A percentile compares a stretch with the other conserved stretches of the same genome.
Conservation (phyloP, 192 early-diverging fungal genomes). For the Backusella luteola region DNA sequence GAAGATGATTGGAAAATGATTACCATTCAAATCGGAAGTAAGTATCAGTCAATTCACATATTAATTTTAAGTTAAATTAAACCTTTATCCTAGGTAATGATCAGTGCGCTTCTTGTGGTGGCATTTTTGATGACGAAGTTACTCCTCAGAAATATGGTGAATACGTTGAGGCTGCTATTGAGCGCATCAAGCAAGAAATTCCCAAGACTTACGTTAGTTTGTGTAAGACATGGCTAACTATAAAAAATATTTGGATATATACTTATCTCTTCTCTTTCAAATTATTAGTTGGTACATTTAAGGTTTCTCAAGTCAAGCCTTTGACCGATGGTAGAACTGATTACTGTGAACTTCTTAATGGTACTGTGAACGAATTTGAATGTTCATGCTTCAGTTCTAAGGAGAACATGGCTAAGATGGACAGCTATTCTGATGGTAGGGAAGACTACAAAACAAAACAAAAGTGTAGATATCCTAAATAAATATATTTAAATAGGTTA, state of each 20-base stretch:
- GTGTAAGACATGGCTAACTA: conserved; percentile 2
- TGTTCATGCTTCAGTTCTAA: conserved; percentile 15
- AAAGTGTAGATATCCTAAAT: neutral
- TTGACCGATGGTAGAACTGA: conserved; percentile 14
- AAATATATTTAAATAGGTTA: conserved; percentile 9
- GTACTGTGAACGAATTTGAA: conserved; percentile 12
- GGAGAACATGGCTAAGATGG: conserved; percentile 14
- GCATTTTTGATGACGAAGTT: neutral
- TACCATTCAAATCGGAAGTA: conserved; percentile 28
- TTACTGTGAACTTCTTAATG: conserved; percentile 15
- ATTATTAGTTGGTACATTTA: conserved; percentile 20
- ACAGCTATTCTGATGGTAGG: conserved; percentile 18
- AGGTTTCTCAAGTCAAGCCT: conserved; percentile 23
- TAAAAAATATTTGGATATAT: neutral
- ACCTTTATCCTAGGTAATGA: conserved; percentile 16
- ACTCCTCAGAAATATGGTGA: conserved; percentile 8
- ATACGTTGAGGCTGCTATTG: conserved; percentile 15
- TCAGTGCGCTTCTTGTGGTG: conserved; percentile 20
- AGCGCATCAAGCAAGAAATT: conserved; percentile 12
- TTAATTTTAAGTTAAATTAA: neutral
- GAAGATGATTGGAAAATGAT: conserved; percentile 16
- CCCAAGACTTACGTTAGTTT: conserved; percentile 16
- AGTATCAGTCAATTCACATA: neutral
- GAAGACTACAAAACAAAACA: neutral
- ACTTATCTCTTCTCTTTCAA: neutral